Base-by-base conservation (phyloP, 257 asterid species). In the Nicotiana noctiflora region DNA sequence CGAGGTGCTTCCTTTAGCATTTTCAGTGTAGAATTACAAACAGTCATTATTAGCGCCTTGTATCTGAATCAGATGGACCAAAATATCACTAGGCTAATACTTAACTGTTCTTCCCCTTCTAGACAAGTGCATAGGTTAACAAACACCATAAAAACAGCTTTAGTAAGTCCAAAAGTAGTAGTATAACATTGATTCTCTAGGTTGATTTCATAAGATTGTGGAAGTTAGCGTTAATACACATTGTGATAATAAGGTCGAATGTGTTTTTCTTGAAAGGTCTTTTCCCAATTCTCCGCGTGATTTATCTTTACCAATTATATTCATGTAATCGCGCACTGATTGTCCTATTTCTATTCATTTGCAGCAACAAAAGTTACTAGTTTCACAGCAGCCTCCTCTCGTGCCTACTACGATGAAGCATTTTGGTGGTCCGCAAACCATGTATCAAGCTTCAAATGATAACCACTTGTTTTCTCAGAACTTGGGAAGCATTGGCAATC, bases 401-500 rank as follows among this genome's bases (percentile, higher is more conserved):
- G n/a, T 61, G 65, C 74, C 83, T 57, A 14, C 82, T 63, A 27
- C 86, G 4, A 13, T 82, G 31, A 78, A 49, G 29, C 84, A 85
- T 27, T 80, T 27, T 64, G 66, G 62, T 13, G 17, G 60, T 63
- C 75, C 74, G 2, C 84, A 77, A 7, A 31, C 79, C 17, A 6
- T 60, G 31, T 13, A 77, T 19, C 84, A 76, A 49, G 31, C 40
- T 31, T 59, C 44, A 66, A 79, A 79, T 23, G 32, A 12, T 15
- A 76, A 34, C 53, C 80, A 79, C 25, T 14, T 10, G 2, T 17
- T 59, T 37, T 8, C 27, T 25, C 27, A 25, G 27, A 25, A 25
- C 27, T 25, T 25, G 27, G 27, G 27, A 25, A 25, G 27, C 27
- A 25, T 25, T 25, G 27, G 27, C 27, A 25, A 61, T 79, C 85